A percentile compares a stretch with the other conserved stretches of the same genome.
Evolutionary conservation across 1,284 basidiomycete species (phyloP).

Genomic region (Tilletia indica): DNA sequence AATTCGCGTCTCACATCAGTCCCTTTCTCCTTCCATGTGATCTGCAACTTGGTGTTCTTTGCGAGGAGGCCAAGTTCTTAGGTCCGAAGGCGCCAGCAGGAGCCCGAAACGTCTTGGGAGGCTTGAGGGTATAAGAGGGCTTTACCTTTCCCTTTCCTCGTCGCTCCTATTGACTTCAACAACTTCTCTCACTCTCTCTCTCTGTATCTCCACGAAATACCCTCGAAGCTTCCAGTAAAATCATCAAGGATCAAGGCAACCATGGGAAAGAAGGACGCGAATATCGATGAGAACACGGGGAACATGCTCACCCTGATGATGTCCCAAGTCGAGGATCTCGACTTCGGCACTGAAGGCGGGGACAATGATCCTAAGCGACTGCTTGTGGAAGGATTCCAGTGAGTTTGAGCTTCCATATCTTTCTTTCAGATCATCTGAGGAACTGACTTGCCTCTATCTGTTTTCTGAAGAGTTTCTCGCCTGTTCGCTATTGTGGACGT

Average conservation of each 20-base stretch:
- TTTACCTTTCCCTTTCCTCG: not conserved
- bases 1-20: too few species aligned
- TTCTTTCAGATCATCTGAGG: too few species aligned
- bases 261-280: slow-evolving; percentile 22
- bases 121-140: not conserved
- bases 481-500: slow-evolving; percentile 28
- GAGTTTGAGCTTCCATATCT: slow-evolving; percentile 1
- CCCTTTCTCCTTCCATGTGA: too few species aligned
- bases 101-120: not conserved
- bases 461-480: slow-evolving; percentile 23
- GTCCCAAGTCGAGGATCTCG: slow-evolving; percentile 40
- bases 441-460: too few species aligned
- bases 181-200: not conserved
- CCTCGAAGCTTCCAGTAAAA: slow-evolving; percentile 18
- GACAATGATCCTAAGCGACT: slow-evolving; percentile 32
- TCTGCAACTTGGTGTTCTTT: too few species aligned
- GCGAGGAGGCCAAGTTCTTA: not conserved
- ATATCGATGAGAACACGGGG: slow-evolving; percentile 23
- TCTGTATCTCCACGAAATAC: slow-evolving; percentile 26
- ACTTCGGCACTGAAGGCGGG: slow-evolving; percentile 30
- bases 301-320: slow-evolving; percentile 43
- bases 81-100: too few species aligned
- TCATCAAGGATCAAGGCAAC: not conserved
- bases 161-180: not conserved
- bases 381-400: slow-evolving; percentile 34